phyloP scores from a whole-genome alignment of 2,329 filamentous ascomycete species.

The Niveomyces coronatus region DNA sequence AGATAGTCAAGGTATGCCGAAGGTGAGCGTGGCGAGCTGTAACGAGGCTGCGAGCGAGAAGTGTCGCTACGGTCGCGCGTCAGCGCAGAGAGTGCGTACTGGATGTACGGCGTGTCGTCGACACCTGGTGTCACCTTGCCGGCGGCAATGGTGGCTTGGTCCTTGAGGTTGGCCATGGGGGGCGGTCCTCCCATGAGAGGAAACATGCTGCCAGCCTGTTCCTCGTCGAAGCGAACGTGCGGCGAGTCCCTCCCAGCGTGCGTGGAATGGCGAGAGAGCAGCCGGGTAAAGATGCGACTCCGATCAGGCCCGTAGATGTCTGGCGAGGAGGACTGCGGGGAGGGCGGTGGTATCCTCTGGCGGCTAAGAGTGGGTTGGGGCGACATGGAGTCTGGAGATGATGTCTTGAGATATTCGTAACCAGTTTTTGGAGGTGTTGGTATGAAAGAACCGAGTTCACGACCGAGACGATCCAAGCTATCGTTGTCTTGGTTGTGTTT shows the following conservation, averaged over 20 bases:
- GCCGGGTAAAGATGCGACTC: conserved; percentile 9
- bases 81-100: conserved; percentile 80
- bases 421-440: background rate
- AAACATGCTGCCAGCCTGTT: conserved; percentile 30
- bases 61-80: conserved; percentile 60
- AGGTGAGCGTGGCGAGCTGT: conserved; percentile 32
- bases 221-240: conserved; percentile 28
- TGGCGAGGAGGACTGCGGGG: conserved; percentile 1
- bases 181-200: conserved; percentile 18
- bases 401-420: conserved; percentile 9
- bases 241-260: conserved; percentile 7
- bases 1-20: conserved; percentile 17
- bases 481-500: too few relatives aligned
- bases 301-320: conserved; percentile 8
- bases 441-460: conserved; percentile 4
- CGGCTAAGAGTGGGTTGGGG: conserved; percentile 23
- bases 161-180: conserved; percentile 31
- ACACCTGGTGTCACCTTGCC: conserved; percentile 60
- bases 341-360: conserved; percentile 13
- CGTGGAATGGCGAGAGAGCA: conserved; percentile 1
- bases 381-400: conserved; percentile 19
- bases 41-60: conserved; percentile 40
- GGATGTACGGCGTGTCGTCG: conserved; percentile 80
- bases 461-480: conserved; percentile 1
- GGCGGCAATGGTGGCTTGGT: conserved; percentile 39